phyloP scores from a whole-genome alignment of 306 rosid genomes.

The Glycine tomentella region DNA sequence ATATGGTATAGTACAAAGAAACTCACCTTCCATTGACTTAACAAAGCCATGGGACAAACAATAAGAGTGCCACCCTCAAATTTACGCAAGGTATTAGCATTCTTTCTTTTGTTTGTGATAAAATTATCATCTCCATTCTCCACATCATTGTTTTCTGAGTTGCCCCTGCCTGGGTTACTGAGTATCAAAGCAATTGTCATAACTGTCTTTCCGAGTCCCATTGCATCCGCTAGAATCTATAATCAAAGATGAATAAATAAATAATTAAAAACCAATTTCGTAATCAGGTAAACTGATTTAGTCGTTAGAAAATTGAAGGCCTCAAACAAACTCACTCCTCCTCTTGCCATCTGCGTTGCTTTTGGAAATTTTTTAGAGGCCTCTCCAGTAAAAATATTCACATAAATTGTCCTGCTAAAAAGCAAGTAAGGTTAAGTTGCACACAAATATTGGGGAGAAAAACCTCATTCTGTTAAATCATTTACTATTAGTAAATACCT shows the following conservation, averaged over 20 bases:
- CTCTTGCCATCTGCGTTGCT: slow-evolving; percentile 83
- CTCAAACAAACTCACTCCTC: slow-evolving; percentile 75
- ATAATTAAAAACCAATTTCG: not conserved
- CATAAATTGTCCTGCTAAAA: slow-evolving; percentile 66
- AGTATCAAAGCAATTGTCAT: slow-evolving; percentile 89
- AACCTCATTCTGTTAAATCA: not conserved
- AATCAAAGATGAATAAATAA: not conserved
- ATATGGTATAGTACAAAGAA: not conserved
- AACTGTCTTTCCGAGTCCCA: slow-evolving; percentile 98
- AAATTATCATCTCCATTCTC: not conserved
- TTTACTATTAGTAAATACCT: slow-evolving; percentile 57
- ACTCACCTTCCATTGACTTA: slow-evolving; percentile 92
- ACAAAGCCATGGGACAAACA: slow-evolving; percentile 92
- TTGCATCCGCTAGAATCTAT: slow-evolving; percentile 88
- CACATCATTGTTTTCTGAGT: slow-evolving; percentile 40
- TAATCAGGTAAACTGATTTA: not conserved
- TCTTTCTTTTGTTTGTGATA: slow-evolving; percentile 43
- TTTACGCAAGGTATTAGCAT: slow-evolving; percentile 21
- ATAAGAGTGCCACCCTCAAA: slow-evolving; percentile 81
- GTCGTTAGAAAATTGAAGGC: not conserved
- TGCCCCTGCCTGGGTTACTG: slow-evolving; percentile 57
- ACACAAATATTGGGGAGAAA: not conserved
- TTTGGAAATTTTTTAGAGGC: slow-evolving; percentile 70
- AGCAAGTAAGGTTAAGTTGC: slow-evolving; percentile 9
- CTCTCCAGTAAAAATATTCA: slow-evolving; percentile 82